Percentiles rank a stretch among this genome's conserved stretches.
phyloP scores from a whole-genome alignment of 768 basidiomycete species.

The Cantharellus anzutake region DNA sequence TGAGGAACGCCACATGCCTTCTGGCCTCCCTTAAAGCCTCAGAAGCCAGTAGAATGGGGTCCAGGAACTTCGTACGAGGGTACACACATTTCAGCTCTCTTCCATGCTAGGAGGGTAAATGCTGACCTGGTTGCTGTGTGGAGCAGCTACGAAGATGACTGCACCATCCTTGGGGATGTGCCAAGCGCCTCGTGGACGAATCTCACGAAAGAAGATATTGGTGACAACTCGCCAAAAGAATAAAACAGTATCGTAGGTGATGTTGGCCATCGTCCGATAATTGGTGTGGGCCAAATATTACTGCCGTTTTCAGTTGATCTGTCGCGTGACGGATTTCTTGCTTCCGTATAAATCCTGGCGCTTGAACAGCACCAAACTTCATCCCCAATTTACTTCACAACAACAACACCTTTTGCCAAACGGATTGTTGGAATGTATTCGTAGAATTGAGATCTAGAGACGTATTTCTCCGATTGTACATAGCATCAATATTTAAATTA shows the following conservation, averaged over 20 bases:
- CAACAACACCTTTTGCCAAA: no score
- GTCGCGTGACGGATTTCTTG: no score
- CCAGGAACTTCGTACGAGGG: constrained; percentile 51
- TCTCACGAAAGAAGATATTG: constrained; percentile 80
- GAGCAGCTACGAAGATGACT: constrained; percentile 82
- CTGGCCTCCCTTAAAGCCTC: constrained; percentile 74
- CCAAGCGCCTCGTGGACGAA: constrained; percentile 84
- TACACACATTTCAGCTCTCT: constrained; percentile 1
- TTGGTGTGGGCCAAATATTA: no score
- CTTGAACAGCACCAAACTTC: no score
- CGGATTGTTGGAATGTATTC: no score
- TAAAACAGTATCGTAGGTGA: constrained; percentile 38
- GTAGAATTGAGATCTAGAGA: no score
- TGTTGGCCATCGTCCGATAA: no score
- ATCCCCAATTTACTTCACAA: no score
- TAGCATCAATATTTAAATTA: no score
- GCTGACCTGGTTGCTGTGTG: constrained; percentile 75
- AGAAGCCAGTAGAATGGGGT: constrained; percentile 66
- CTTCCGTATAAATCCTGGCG: no score
- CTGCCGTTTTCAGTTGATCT: no score
- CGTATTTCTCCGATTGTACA: no score
- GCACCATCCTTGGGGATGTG: constrained; percentile 84
- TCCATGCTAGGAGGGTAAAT: constrained; percentile 6
- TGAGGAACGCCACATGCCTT: constrained; percentile 67
- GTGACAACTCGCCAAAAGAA: constrained; percentile 48